Evolutionary conservation across 2,329 filamentous ascomycete genomes (phyloP), one percentile per base, ranked within the genome.

Genomic region (Penicillium palitans): DNA sequence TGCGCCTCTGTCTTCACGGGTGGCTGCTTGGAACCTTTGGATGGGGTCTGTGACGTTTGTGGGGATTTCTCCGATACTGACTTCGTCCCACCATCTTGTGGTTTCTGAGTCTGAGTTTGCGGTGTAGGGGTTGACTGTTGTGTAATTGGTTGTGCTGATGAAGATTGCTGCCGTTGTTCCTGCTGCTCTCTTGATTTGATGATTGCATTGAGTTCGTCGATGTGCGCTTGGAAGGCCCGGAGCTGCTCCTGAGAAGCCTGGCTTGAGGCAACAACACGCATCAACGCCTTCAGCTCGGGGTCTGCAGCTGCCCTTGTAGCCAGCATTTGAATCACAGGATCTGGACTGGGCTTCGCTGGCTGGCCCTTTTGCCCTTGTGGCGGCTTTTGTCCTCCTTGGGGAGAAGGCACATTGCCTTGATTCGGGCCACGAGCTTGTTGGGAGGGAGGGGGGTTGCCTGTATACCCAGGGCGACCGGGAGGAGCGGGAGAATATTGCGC

Each of bases 291-390:
- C 37, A 82, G 66, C 48, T 79, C 76, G 5, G 76, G 77, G 60
- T 81, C 78, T 10, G 78, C 74, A 5, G 79, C 79, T 25, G 80
- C 80, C 60, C 78, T 72, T 9, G 79, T 80, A n/a, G 80, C 80
- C 48, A 82, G 70, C 78, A 81, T 81, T 57, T 81, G 80, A 61
- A 82, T 81, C 37, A 82, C 80, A 9, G 80, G 80, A 59, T 82
- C 80, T 10, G 78, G 73, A 47, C 76, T 80, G 6, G 77, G 74
- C 62, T 80, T 79, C 6, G 73, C 68, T 31, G 75, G 73, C 47
- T 74, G 73, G n/a, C 65, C 62, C 29, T 67, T 67, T 50, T 72
- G 71, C 19, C 64, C 57, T 9, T 70, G 65, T 4, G 69, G 60
- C 13, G 72, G 70, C 15, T 71, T 69, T 52, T 68, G 70, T 45